These are phyloP conservation scores for Trichomonas vaginalis DNA, from an alignment of 208 protist genomes.

Conservation along the genomic window DNA sequence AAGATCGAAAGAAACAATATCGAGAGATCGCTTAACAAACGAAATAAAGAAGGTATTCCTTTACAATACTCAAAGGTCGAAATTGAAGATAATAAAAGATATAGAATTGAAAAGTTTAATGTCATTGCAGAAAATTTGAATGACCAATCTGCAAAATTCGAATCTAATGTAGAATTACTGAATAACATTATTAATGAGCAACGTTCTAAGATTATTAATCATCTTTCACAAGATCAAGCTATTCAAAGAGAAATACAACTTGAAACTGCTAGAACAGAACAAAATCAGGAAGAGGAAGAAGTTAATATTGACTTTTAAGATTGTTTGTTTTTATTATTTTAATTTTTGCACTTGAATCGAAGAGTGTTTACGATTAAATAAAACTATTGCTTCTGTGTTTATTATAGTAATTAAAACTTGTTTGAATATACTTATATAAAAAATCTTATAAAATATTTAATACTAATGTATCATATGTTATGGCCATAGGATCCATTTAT, in stretches of 20 bases:
- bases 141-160: not conserved
- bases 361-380: too few species aligned
- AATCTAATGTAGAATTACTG: not conserved
- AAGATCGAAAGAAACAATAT: not conserved
- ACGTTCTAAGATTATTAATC: not conserved
- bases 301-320: not conserved
- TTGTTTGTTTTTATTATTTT: not conserved
- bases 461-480: too few species aligned
- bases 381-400: too few species aligned
- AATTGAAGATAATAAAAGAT: not conserved
- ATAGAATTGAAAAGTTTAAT: not conserved
- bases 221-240: not conserved
- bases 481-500: too few species aligned
- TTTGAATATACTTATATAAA: too few species aligned
- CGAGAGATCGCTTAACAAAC: not conserved
- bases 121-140: not conserved
- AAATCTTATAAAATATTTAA: too few species aligned
- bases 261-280: not conserved
- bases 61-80: not conserved
- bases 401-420: too few species aligned
- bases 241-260: not conserved
- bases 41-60: not conserved
- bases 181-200: not conserved
- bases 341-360: too few species aligned
- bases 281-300: not conserved